phyloP scores from a whole-genome alignment of 202 grass and related monocot genomes.

The Setaria viridis region DNA sequence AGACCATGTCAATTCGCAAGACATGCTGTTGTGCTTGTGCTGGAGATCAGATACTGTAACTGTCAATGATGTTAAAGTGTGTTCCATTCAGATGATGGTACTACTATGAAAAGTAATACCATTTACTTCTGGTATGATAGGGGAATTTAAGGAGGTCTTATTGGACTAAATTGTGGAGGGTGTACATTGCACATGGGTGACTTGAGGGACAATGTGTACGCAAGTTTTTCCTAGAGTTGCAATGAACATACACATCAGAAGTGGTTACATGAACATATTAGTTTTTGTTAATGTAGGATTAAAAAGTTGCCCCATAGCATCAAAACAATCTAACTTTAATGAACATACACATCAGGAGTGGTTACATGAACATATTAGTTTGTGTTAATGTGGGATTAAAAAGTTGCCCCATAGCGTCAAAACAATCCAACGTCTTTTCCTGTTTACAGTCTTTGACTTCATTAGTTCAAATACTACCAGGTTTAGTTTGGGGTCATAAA shows the following conservation, averaged over 20 bases:
- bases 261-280: not conserved
- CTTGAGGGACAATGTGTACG: not conserved
- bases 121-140: not conserved
- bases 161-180: not conserved
- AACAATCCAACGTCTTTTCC: not conserved
- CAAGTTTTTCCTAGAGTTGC: not conserved
- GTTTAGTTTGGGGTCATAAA: conserved; percentile 8
- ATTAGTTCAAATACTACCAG: not conserved
- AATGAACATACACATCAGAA: not conserved
- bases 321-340: not conserved
- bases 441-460: not conserved
- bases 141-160: not conserved
- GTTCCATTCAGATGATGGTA: not conserved
- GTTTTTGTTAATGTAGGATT: not conserved
- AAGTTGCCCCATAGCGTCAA: not conserved
- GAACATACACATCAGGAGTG: too few relatives aligned
- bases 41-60: not conserved
- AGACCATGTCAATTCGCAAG: too few relatives aligned
- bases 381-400: not conserved
- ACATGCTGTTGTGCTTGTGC: not conserved
- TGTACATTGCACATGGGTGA: not conserved
- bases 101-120: not conserved
- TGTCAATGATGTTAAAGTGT: not conserved
- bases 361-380: not conserved
- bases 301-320: not conserved